Base-by-base conservation (phyloP, 495 filamentous ascomycete genomes). In the Penicillium ochrochloron region DNA sequence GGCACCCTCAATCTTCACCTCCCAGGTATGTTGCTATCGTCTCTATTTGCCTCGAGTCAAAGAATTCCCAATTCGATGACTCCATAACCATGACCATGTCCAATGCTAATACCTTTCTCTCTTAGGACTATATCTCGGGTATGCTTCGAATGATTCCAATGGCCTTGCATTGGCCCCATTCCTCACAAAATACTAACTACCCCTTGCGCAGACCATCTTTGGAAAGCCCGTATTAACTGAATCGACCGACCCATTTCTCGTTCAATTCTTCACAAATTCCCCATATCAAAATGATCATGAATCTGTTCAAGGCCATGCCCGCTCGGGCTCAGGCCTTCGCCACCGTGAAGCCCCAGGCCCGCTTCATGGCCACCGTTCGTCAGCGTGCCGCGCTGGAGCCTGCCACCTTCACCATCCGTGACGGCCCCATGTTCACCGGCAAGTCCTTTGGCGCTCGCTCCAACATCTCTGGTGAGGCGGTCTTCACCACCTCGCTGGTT, bases 41-140 rank as follows among this genome's bases (percentile, higher is more conserved):
- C 53, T 59, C 37, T 21, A 8, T 37, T 14, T 21, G 2, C 53
- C 25, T 56, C 8, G 21, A 54, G 41, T 46, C 53, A 7, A 56
- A 57, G 27, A 5, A 41, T 53, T 37, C 17, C 17, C 34, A 52
- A 55, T 33, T 52, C 61, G 55, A 61, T 68, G 55, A 42, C 23
- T 37, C 35, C 7, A 37, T 14, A 1, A 37, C 12, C 35, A 8
- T 8, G 55, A 65, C 14, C 3, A 34, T 4, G 25, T 2, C 12
- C 35, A 3, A 58, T 63, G 41, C 54, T 63, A 51, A 69, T 77
- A 73, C 34, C 63, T 58, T 65, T 44, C 62, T 66, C 73, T 46
- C 61, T 66, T 73, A 95, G 92, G 92, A 96, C 86, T 96, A 96
- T 84, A 91, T 96, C 84, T 96, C 92, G 90, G 91, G 90, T 92